These are phyloP conservation scores for Hypoxylon sp. DNA, from an alignment of 2,329 filamentous ascomycete genomes.

Conservation along the genomic window DNA sequence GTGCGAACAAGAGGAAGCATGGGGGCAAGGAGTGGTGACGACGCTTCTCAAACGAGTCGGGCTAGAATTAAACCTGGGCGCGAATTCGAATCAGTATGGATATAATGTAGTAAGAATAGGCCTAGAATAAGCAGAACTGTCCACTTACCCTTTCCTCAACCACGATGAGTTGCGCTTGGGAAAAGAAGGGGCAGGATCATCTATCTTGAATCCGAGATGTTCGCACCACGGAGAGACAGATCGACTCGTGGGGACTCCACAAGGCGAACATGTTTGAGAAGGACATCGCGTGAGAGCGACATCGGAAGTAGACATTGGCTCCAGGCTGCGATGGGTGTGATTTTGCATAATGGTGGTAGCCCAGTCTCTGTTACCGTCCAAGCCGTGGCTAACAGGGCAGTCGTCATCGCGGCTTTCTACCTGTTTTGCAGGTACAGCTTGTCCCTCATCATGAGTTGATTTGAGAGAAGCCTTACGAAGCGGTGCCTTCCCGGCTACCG, in stretches of 20 bases:
- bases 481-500: constrained; percentile 4
- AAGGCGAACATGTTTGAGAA: constrained; percentile 25
- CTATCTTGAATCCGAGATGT: constrained; percentile 39
- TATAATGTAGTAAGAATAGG: background rate
- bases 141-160: constrained; percentile 38
- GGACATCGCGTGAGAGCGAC: constrained; percentile 21
- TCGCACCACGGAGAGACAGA: constrained; percentile 43
- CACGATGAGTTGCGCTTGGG: constrained; percentile 19
- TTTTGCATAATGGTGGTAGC: constrained; percentile 37
- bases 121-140: background rate
- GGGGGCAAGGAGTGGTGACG: constrained; percentile 22
- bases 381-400: constrained; percentile 40
- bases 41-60: constrained; percentile 32
- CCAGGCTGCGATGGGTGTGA: constrained; percentile 17
- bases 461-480: background rate
- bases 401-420: constrained; percentile 16
- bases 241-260: constrained; percentile 19
- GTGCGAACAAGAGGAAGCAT: constrained; percentile 12
- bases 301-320: constrained; percentile 24
- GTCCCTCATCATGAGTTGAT: background rate
- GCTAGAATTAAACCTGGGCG: constrained; percentile 35
- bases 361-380: constrained; percentile 50
- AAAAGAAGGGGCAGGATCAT: constrained; percentile 22
- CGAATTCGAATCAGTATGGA: constrained; percentile 14
- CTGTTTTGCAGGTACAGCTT: constrained; percentile 15